Percentiles rank a stretch among this genome's conserved stretches.
These are phyloP conservation scores for Boletus pseudo-olivaceus DNA, from an alignment of 768 basidiomycete species.

Conservation along the genomic window DNA sequence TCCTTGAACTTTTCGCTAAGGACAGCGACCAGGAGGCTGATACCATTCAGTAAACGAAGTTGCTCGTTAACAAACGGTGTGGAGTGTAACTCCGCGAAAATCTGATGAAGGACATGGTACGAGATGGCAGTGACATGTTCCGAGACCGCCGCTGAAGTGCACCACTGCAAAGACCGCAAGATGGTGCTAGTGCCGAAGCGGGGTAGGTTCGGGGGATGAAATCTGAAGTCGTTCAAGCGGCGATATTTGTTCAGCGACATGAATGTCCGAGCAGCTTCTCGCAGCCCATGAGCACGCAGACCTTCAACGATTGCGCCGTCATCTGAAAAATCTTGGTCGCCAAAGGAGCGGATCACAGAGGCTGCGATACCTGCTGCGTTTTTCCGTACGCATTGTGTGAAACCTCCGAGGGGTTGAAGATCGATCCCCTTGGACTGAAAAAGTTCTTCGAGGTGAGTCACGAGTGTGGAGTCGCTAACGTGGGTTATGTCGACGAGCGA, in stretches of 20 bases:
- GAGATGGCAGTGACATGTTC: conserved; percentile 54
- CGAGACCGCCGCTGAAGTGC: conserved; percentile 40
- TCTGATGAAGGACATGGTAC: conserved; percentile 73
- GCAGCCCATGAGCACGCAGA: conserved; percentile 37
- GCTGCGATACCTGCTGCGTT: conserved; percentile 56
- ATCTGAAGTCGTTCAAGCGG: conserved; percentile 40
- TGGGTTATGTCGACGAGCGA: conserved; percentile 39
- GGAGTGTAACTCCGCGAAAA: conserved; percentile 63
- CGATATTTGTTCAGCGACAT: conserved; percentile 52
- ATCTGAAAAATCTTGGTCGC: conserved; percentile 61
- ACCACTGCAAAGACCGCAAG: conserved; percentile 59
- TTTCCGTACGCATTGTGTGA: conserved; percentile 36
- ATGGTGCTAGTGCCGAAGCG: conserved; percentile 47
- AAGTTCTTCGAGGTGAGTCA: conserved; percentile 32
- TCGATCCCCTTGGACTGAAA: conserved; percentile 35
- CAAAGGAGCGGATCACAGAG: conserved; percentile 58
- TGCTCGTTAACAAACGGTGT: conserved; percentile 84
- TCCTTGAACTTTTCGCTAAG: conserved; percentile 54
- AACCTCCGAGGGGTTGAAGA: conserved; percentile 27
- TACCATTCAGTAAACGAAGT: conserved; percentile 63
- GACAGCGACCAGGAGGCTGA: conserved; percentile 72
- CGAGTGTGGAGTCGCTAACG: conserved; percentile 15
- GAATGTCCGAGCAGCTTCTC: conserved; percentile 45
- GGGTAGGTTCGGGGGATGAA: conserved; percentile 67
- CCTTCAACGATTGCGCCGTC: conserved; percentile 47